Base-by-base conservation (phyloP, 805 yeast genomes). In the Candida golubevii region DNA sequence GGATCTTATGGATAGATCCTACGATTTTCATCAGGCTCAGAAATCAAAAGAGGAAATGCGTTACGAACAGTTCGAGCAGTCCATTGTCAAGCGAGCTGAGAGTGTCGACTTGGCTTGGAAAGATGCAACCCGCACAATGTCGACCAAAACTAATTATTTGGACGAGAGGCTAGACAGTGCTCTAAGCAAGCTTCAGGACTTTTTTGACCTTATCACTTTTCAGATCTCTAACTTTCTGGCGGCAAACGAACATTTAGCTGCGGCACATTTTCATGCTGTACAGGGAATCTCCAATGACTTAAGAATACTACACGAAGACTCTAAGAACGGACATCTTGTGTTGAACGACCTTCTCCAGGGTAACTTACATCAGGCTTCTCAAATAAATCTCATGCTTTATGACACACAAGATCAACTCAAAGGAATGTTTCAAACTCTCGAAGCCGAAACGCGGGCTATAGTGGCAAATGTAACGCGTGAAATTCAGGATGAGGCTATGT, bases 381-480 rank as follows among this genome's bases (percentile, higher is more conserved):
- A 23, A 27, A 41, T 41, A 8, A 42, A 47, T 12, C 9, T 38
- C 8, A 27, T 39, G 15, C 42, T 47, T 13, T 27, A 38, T 6
- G 45, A 44, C 13, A 35, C 44, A 4, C 43, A 44, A n/a, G 27
- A 33, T n/a, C 42, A 39, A 11, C 31, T 44, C 30, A 35, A 31
- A 32, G 27, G 14, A 15, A 12, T 44, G 6, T 39, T 44, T 26
- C 37, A 38, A 5, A 33, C 23, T 6, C 31, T 44, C 9, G 46
- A 35, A 14, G 27, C 26, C 11, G 46, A 38, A 14, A 31, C 42
- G 10, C 46, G 39, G 2, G 34, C 18, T 3, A 44, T 44, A 7
- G 18, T 44, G 12, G 42, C 46, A 10, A 44, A 44, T 23, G 13
- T 44, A 8, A 39, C 46, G 3, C 33, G 34, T 13, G 46, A 44